Base-by-base conservation (phyloP, 768 basidiomycete species). In the Xerocomellus chrysenteron region DNA sequence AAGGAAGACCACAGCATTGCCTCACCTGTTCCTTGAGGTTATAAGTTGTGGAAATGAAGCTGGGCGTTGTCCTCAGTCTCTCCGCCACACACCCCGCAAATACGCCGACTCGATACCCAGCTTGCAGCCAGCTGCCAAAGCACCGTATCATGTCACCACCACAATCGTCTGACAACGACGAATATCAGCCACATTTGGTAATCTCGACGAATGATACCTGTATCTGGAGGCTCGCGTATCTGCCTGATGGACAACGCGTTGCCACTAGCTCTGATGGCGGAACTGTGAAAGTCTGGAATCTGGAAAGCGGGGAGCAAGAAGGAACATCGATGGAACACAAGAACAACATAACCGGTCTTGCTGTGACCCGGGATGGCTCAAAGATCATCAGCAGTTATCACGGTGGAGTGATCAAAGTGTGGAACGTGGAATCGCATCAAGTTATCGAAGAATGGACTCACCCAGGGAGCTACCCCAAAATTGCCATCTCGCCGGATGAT, bases 171-270 rank as follows among this genome's bases (percentile, higher is more conserved):
- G 19, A 10, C n/a, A 39, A 32, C 24, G 26, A 19, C 17, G 11
- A 19, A 21, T n/a, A 35, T 35, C 36, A 9, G 21, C 44, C 35
- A 36, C 19, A 24, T 5, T 16, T 37, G 14, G 41, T 37, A 2
- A 50, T 53, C 30, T 35, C 6, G 2, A 43, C 32, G 12, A 43
- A 44, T 30, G 30, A 55, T 19, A 12, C 36, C 13, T 1, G 0
- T 30, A 33, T 50, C 21, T 1, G 1, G 26, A 30, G 3, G 6
- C 14, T 62, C 7, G 33, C 24, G n/a, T 62, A 17, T 28, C 43
- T 62, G 32, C 60, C 28, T 10, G 61, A 49, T 5, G 56, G 59
- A 26, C 41, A 14, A 32, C 60, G 41, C 2, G 41, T 62, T n/a
- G 55, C 49, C 12, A 53, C 50, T 12, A 21, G 50, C 19, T 60